Evolutionary conservation across 2,329 filamentous ascomycete genomes (phyloP).

Genomic region (Ustilaginoidea virens): DNA sequence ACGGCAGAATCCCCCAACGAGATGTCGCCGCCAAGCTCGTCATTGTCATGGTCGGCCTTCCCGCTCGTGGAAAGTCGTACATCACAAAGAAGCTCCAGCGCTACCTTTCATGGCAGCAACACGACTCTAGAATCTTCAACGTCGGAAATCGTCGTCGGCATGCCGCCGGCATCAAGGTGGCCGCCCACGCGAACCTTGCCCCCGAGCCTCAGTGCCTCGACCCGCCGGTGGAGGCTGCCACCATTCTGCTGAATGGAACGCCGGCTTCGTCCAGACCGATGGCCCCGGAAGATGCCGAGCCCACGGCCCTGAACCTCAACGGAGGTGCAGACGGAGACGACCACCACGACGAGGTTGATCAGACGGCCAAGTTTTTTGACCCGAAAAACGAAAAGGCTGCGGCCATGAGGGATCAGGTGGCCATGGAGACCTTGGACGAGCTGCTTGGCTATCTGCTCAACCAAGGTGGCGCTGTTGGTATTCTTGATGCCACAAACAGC

Average conservation of each 20-base stretch:
- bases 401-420: constrained; percentile 77
- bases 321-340: constrained; percentile 10
- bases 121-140: constrained; percentile 93
- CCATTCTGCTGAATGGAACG: constrained; percentile 41
- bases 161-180: constrained; percentile 44
- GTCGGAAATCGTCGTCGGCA: constrained; percentile 82
- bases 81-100: constrained; percentile 96
- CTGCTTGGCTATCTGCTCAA: constrained; percentile 77
- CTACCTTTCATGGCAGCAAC: constrained; percentile 94
- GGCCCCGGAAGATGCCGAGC: constrained; percentile 18
- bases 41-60: constrained; percentile 95
- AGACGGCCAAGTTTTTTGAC: constrained; percentile 89
- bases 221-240: constrained; percentile 35
- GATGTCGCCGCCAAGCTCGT: constrained; percentile 95
- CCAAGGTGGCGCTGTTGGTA: constrained; percentile 75
- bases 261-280: constrained; percentile 17
- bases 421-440: constrained; percentile 83
- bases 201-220: constrained; percentile 24
- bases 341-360: constrained; percentile 47
- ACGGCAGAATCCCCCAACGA: constrained; percentile 82
- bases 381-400: constrained; percentile 72
- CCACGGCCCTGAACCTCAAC: constrained; percentile 22
- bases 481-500: constrained; percentile 94
- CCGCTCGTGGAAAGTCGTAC: constrained; percentile 92
- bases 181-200: constrained; percentile 16